Conservation (phyloP, 2,329 filamentous ascomycete species). For the Aurifilum marmelostoma region DNA sequence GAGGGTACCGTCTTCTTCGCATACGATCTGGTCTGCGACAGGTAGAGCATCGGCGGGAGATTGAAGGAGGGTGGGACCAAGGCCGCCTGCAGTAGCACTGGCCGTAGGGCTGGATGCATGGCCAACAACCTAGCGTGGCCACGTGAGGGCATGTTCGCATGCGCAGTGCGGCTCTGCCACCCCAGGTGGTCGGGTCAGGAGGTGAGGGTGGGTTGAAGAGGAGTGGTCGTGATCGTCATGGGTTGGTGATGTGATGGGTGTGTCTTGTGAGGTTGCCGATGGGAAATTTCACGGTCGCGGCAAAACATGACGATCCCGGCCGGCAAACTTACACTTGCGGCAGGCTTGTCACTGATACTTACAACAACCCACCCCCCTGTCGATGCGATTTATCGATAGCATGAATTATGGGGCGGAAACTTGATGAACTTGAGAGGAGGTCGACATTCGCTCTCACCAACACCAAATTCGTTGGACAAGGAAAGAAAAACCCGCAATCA, state of each 20-base stretch:
- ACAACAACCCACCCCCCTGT: conserved; percentile 1
- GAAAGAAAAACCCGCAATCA: conserved; percentile 23
- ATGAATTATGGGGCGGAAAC: neutral
- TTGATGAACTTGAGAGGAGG: neutral
- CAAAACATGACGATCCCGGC: conserved; percentile 13
- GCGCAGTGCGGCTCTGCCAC: conserved; percentile 21
- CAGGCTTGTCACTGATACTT: conserved; percentile 5
- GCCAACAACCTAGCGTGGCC: conserved; percentile 31
- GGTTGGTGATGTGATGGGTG: conserved; percentile 7
- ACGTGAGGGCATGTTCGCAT: conserved; percentile 28
- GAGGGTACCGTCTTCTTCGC: neutral
- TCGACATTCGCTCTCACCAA: neutral
- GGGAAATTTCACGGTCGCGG: conserved; percentile 25
- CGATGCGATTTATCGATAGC: conserved; percentile 5
- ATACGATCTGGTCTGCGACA: conserved; percentile 13
- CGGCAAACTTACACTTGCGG: neutral
- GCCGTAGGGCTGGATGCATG: conserved; percentile 33
- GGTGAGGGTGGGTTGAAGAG: neutral
- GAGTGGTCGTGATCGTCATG: conserved; percentile 12
- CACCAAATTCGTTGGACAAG: neutral
- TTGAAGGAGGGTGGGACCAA: conserved; percentile 17
- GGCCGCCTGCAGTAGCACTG: conserved; percentile 30
- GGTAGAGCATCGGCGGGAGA: neutral
- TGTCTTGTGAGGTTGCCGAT: conserved; percentile 7
- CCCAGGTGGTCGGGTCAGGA: conserved; percentile 19